phyloP scores from a whole-genome alignment of 2,329 filamentous ascomycete genomes.

The Eutypella sp. region DNA sequence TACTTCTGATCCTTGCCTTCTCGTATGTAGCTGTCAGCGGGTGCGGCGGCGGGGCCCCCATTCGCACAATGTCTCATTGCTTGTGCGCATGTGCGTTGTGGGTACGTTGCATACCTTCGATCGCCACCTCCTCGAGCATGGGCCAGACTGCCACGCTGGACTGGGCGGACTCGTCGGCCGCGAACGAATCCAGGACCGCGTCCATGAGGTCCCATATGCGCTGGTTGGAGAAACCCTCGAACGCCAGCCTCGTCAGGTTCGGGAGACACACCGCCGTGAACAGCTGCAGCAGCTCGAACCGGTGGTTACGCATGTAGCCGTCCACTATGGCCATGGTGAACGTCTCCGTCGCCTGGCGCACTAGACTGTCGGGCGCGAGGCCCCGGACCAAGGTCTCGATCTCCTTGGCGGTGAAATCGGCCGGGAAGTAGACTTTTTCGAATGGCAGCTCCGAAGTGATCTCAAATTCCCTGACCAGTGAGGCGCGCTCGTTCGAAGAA shows the following conservation, averaged over 20 bases:
- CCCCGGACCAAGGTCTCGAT: background rate
- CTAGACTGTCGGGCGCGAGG: background rate
- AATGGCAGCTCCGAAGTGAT: background rate
- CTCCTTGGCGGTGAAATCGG: background rate
- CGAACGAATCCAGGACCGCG: background rate
- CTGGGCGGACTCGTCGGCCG: background rate
- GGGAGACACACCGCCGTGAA: background rate
- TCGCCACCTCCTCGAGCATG: background rate
- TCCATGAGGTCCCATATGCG: background rate
- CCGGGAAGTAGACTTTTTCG: background rate
- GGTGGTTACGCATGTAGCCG: background rate
- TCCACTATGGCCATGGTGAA: background rate
- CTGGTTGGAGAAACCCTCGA: background rate
- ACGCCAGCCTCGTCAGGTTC: background rate
- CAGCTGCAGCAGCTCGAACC: background rate
- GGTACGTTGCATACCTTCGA: background rate
- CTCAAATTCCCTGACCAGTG: background rate
- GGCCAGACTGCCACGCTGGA: background rate
- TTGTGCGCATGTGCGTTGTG: background rate
- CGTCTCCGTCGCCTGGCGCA: background rate
- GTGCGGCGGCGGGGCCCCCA: too few relatives aligned
- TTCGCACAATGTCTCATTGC: too few relatives aligned
- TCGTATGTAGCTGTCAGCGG: too few relatives aligned
- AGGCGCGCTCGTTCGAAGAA: background rate
- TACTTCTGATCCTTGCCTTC: background rate